phyloP scores from a whole-genome alignment of 768 basidiomycete genomes.

The Boletus rubescentipes region DNA sequence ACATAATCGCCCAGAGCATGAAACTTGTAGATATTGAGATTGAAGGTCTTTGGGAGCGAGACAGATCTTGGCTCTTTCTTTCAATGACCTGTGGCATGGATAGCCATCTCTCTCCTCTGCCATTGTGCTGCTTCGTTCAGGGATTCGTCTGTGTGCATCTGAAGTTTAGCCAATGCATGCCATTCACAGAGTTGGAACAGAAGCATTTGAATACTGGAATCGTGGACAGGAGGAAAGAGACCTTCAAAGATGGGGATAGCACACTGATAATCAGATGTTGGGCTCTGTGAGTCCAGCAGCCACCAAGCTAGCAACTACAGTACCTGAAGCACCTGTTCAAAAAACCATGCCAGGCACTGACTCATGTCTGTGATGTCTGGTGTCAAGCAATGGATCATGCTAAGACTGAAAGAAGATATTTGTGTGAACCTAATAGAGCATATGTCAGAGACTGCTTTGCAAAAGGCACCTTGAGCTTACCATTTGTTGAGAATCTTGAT shows the following conservation, averaged over 20 bases:
- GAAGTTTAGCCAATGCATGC: neutral
- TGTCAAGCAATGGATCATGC: neutral
- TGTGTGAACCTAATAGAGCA: neutral
- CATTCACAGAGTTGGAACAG: neutral
- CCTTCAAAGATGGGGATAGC: neutral
- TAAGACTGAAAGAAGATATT: neutral
- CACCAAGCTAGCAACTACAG: too few relatives aligned
- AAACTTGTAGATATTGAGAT: neutral
- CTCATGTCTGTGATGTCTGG: neutral
- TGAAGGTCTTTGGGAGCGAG: neutral
- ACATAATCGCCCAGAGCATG: too few relatives aligned
- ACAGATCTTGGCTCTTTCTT: neutral
- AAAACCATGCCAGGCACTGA: neutral
- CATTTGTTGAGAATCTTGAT: neutral
- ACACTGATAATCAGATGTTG: too few relatives aligned
- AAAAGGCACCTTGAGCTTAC: neutral
- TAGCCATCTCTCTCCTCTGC: neutral
- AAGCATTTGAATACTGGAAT: neutral
- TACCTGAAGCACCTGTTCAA: too few relatives aligned
- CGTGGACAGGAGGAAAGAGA: neutral
- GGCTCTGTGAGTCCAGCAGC: too few relatives aligned
- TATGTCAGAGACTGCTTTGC: too few relatives aligned
- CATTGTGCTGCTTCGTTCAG: neutral
- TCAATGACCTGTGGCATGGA: neutral
- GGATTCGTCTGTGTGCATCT: neutral